These are phyloP conservation scores for Citrus sp. DNA, from an alignment of 345 rosid genomes.

Conservation along the genomic window DNA sequence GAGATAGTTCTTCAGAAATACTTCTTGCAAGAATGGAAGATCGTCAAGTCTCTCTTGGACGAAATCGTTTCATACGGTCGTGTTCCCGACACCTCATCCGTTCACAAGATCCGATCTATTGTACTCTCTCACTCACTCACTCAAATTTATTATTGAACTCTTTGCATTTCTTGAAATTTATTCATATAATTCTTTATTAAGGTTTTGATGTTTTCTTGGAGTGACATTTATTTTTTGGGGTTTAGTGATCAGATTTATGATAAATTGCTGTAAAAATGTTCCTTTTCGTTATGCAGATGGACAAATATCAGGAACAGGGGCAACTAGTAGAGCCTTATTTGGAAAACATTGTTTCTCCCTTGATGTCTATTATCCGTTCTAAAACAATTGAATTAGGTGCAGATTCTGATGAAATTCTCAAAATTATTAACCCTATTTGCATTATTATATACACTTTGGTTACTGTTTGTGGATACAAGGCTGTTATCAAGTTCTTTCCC, in stretches of 20 bases:
- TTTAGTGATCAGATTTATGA: neutral
- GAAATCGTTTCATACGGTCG: constrained; percentile 60
- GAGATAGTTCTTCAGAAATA: constrained; percentile 72
- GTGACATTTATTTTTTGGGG: neutral
- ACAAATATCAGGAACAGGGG: constrained; percentile 90
- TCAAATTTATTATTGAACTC: neutral
- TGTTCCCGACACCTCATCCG: constrained; percentile 58
- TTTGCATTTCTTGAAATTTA: neutral
- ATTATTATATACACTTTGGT: constrained; percentile 78
- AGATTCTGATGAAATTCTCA: constrained; percentile 50
- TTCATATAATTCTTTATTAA: no score
- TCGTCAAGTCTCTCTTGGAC: constrained; percentile 69
- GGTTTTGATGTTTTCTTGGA: neutral
- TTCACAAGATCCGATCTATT: constrained; percentile 75
- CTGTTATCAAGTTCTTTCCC: constrained; percentile 83
- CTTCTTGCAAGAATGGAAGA: constrained; percentile 84
- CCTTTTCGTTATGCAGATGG: constrained; percentile 49
- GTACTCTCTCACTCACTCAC: constrained; percentile 26
- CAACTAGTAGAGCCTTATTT: constrained; percentile 86
- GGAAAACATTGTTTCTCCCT: constrained; percentile 76
- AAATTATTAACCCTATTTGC: constrained; percentile 69
- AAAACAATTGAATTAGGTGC: constrained; percentile 50
- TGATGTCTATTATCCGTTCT: constrained; percentile 69
- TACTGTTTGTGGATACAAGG: constrained; percentile 89
- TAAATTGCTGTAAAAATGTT: neutral